phyloP scores from a whole-genome alignment of 495 filamentous ascomycete genomes.

The Xanthoparmelia taractica region DNA sequence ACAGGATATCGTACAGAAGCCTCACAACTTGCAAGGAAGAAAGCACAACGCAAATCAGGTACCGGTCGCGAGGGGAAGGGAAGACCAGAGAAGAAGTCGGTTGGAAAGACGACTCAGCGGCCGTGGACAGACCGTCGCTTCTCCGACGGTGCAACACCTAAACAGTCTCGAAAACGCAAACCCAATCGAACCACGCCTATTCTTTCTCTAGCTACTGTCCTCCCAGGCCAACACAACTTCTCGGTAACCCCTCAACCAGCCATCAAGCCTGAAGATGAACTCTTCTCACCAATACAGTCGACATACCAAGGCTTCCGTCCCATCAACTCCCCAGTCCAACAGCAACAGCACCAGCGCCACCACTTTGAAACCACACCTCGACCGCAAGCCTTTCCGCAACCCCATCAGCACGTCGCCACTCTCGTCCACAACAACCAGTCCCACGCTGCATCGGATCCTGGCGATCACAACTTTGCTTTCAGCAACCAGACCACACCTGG shows the following conservation, averaged over 20 bases:
- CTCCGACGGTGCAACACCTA: constrained; percentile 20
- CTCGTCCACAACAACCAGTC: constrained; percentile 7
- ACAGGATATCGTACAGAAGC: constrained; percentile 10
- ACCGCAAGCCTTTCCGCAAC: constrained; percentile 15
- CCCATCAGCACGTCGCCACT: constrained; percentile 8
- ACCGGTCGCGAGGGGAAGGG: constrained; percentile 18
- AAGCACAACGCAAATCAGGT: constrained; percentile 10
- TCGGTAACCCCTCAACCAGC: constrained; percentile 15
- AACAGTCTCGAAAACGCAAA: constrained; percentile 15
- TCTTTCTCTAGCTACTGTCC: constrained; percentile 16
- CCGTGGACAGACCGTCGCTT: constrained; percentile 22
- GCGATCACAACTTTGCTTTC: constrained; percentile 17
- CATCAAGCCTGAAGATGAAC: constrained; percentile 19
- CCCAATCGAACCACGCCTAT: constrained; percentile 18
- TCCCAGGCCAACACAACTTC: constrained; percentile 20
- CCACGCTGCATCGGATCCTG: constrained; percentile 10
- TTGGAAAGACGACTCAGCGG: constrained; percentile 11
- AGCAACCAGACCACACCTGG: constrained; percentile 16
- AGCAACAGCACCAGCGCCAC: constrained; percentile 10
- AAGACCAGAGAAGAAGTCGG: constrained; percentile 11
- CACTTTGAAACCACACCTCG: constrained; percentile 14
- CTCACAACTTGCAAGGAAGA: constrained; percentile 15
- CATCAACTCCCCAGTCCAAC: constrained; percentile 13
- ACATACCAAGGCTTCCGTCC: constrained; percentile 18
- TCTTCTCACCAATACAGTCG: constrained; percentile 21